These are phyloP conservation scores for Talaromyces nanjingensis DNA, from an alignment of 495 filamentous ascomycete genomes.

Conservation along the genomic window DNA sequence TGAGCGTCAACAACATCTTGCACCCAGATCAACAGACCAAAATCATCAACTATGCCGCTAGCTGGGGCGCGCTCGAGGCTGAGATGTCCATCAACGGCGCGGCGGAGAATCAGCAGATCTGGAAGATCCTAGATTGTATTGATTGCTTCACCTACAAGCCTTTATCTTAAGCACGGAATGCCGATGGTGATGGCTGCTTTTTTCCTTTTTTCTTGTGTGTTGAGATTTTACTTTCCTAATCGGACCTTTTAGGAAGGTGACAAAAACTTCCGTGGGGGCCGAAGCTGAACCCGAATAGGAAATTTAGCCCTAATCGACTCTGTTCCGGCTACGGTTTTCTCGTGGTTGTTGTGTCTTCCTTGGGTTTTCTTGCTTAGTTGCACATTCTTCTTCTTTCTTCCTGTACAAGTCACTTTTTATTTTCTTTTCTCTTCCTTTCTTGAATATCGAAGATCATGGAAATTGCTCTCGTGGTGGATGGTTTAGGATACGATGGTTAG, in stretches of 20 bases:
- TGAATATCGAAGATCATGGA: background rate
- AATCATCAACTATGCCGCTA: conserved; percentile 21
- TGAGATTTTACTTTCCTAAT: background rate
- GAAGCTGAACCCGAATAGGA: background rate
- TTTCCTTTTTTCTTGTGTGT: background rate
- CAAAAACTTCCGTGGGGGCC: background rate
- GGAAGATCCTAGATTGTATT: conserved; percentile 25
- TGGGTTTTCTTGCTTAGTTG: background rate
- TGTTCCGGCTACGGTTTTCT: background rate
- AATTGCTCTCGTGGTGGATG: background rate
- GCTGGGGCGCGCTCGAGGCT: conserved; percentile 19
- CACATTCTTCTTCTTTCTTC: background rate
- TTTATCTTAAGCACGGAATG: background rate
- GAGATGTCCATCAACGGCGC: conserved; percentile 21
- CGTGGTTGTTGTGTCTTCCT: background rate
- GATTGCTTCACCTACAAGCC: conserved; percentile 24
- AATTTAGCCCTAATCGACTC: conserved; percentile 5
- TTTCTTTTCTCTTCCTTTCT: background rate
- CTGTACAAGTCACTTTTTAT: background rate
- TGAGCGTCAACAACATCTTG: conserved; percentile 25
- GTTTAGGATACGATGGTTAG: background rate
- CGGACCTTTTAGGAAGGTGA: conserved; percentile 1
- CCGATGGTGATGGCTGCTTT: background rate
- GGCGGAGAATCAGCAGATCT: conserved; percentile 25
- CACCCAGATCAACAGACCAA: conserved; percentile 24